Evolutionary conservation across 441 rosid genomes (phyloP), one percentile per base, ranked within the genome.

Genomic region (Lepidium campestre): DNA sequence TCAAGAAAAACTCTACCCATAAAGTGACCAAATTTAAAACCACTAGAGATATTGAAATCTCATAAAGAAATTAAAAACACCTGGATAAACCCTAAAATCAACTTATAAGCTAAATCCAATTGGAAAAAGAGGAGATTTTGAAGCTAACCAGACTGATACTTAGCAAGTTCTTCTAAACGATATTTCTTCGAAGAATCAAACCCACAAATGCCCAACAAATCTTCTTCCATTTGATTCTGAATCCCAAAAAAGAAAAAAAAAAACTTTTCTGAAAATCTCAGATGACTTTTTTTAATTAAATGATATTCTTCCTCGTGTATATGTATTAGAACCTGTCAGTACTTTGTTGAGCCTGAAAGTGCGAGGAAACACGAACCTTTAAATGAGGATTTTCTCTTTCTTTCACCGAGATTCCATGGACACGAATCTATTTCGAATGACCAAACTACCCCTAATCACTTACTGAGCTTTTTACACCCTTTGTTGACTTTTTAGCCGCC

Each of bases 141-240:
- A 35, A 59, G 14, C 78, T 67, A 42, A 85, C 89, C 89, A 75
- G 82, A 81, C 45, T 68, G 84, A 67, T 70, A 73, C 84, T 80
- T 85, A 12, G 47, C 67, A 73, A 79, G 66, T 52, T 83, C 44
- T 42, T 58, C 62, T 58, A 65, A 81, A 40, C 70, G 82, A 66
- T 71, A 78, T 73, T 78, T 78, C 71, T 81, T 81, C 7, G 89
- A 80, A 46, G 84, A 78, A 74, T 79, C 74, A 67, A 86, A 78
- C 46, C 77, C 61, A 73, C 77, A 79, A 50, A 77, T 77, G 59
- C 69, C 77, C 81, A 80, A 82, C 22, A 74, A 53, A 68, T 78
- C 84, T 20, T 74, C 81, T 66, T 82, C 96, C 96, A 88, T 88
- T 36, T 75, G 65, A 55, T 56, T 57, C 60, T 70, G 53, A 65